A percentile compares a stretch with the other conserved stretches of the same genome.
phyloP scores from a whole-genome alignment of 306 rosid species.

The Prosopis cineraria region DNA sequence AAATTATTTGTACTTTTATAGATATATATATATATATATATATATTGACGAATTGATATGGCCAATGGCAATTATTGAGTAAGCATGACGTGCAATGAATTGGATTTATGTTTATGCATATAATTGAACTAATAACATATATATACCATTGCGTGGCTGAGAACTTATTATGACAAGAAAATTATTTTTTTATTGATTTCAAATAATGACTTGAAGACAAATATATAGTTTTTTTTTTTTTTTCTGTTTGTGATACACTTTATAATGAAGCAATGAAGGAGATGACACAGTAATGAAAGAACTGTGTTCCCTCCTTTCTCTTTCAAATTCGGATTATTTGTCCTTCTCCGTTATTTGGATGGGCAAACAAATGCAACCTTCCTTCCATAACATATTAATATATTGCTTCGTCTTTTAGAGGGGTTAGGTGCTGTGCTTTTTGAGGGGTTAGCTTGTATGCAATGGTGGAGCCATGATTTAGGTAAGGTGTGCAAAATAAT shows the following conservation, averaged over 20 bases:
- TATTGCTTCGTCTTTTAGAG: not conserved
- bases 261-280: not conserved
- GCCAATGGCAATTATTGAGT: not conserved
- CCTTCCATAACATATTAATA: not conserved
- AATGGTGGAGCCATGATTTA: too few relatives aligned
- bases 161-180: not conserved
- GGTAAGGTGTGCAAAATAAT: too few relatives aligned
- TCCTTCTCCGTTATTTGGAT: constrained; percentile 32
- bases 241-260: constrained; percentile 21
- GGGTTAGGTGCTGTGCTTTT: not conserved
- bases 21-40: too few relatives aligned
- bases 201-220: constrained; percentile 12
- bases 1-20: too few relatives aligned
- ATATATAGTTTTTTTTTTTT: not conserved
- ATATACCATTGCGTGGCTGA: not conserved
- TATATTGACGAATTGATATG: not conserved
- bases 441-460: too few relatives aligned
- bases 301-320: constrained; percentile 33
- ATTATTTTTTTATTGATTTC: not conserved
- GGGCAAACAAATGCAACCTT: constrained; percentile 9
- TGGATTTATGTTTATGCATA: not conserved
- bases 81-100: not conserved
- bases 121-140: not conserved
- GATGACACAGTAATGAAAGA: not conserved
- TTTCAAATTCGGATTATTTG: constrained; percentile 31